These are phyloP conservation scores for Solanum ossicruentum DNA, from an alignment of 257 asterid species.

Conservation along the genomic window DNA sequence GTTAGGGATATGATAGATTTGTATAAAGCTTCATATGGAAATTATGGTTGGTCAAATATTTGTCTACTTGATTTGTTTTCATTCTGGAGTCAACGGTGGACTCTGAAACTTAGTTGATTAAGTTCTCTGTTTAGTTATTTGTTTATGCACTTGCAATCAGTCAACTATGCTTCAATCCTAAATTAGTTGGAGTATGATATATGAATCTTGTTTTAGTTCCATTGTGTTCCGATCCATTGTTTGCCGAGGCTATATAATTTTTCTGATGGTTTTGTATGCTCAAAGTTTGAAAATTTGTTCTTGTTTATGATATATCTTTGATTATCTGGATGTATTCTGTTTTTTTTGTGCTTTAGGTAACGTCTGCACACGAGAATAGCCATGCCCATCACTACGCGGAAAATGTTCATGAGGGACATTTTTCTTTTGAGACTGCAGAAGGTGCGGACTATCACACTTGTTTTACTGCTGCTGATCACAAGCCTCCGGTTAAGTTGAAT, in stretches of 20 bases:
- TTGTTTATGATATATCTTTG: neutral
- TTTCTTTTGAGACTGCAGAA: conserved; percentile 71
- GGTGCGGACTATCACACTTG: conserved; percentile 88
- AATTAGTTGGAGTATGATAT: neutral
- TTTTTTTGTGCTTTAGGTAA: conserved; percentile 33
- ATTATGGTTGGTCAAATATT: neutral
- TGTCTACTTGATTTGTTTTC: neutral
- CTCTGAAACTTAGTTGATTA: neutral
- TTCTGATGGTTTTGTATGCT: neutral
- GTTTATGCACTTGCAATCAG: neutral
- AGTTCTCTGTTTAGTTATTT: neutral
- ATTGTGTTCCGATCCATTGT: neutral
- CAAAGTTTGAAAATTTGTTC: neutral
- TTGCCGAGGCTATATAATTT: neutral
- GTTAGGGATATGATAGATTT: neutral
- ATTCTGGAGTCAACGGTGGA: neutral
- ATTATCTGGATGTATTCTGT: neutral
- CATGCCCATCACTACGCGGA: conserved; percentile 72
- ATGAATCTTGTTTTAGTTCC: neutral
- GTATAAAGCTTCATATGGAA: neutral
- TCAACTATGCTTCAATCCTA: neutral
- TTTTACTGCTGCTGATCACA: conserved; percentile 64
- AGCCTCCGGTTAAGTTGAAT: conserved; percentile 43
- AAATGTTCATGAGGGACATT: conserved; percentile 74
- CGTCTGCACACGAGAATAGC: conserved; percentile 65